phyloP scores from a whole-genome alignment of 202 grass and related monocot species.

The Schoenoplectus tabernaemontani region DNA sequence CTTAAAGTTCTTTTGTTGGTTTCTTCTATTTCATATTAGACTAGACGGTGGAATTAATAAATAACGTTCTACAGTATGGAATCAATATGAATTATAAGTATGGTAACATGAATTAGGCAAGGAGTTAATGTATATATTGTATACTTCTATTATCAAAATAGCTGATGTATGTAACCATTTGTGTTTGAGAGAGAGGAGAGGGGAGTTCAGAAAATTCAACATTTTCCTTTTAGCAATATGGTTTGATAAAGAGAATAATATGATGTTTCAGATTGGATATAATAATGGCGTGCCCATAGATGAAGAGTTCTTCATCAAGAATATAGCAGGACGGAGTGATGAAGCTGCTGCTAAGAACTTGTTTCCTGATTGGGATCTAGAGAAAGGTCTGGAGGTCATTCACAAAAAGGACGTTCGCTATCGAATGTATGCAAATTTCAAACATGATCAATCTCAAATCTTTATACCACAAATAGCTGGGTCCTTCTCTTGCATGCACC shows the following conservation, averaged over 20 bases:
- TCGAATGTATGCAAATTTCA: slow-evolving; percentile 37
- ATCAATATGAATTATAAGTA: background rate
- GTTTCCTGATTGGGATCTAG: slow-evolving; percentile 78
- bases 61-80: background rate
- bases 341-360: slow-evolving; percentile 58
- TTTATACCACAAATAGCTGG: background rate
- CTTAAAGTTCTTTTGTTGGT: background rate
- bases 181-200: background rate
- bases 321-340: slow-evolving; percentile 80
- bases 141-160: background rate
- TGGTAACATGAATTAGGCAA: background rate
- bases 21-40: background rate
- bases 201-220: background rate
- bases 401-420: slow-evolving; percentile 70
- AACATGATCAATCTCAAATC: background rate
- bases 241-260: background rate
- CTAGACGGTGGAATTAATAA: background rate
- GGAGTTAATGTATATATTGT: background rate
- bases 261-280: slow-evolving; percentile 65
- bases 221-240: background rate
- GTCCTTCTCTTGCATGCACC: background rate
- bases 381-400: slow-evolving; percentile 65
- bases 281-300: slow-evolving; percentile 81
- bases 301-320: slow-evolving; percentile 80
- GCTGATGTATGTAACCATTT: background rate